Base-by-base conservation (phyloP, 129 eudicot genomes). In the Sambucus nigra region DNA sequence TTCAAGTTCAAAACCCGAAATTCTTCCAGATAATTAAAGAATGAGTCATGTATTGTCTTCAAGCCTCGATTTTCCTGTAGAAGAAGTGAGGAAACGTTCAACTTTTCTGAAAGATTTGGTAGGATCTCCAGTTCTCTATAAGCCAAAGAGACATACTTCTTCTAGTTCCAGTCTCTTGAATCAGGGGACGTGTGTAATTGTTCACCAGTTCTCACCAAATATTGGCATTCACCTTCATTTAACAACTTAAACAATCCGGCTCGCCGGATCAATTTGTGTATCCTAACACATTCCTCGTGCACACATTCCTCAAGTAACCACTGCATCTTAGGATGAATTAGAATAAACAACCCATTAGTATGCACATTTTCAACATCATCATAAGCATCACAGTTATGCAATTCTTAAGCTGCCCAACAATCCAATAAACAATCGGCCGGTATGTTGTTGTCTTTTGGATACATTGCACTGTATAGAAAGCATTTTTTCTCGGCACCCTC, bases 391-490 rank as follows among this genome's bases (percentile, higher is more conserved):
- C 17, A 11, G 7, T 63, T 63, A 29, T 64, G 67, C 21, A 65
- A 59, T 21, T 28, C 65, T 65, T 72, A 72, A 27, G 72, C 77
- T 18, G 9, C 61, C 77, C 72, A 72, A 47, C 77, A 58, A 15
- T 72, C 72, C 44, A 72, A 46, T 9, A 65, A 38, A 6, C 68
- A 55, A 48, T 52, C 77, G 2, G 15, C 42, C 4, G 27, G 59
- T 24, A 72, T 72, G 18, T 72, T 52, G 12, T 63, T 35, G 45
- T 72, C 77, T 20, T 72, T 68, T 15, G 72, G 72, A 72, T 72
- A 65, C n/a, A 72, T 11, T 0, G 77, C 72, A 59, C 77, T 60
- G 28, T 65, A 72, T 35, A 58, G 50, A 65, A 72, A 72, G 25
- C 77, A 72, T 0, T 64, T 57, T 41, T 65, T 65, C 35, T 65